Conservation (phyloP, 345 rosid species). For the Boechera stricta region DNA sequence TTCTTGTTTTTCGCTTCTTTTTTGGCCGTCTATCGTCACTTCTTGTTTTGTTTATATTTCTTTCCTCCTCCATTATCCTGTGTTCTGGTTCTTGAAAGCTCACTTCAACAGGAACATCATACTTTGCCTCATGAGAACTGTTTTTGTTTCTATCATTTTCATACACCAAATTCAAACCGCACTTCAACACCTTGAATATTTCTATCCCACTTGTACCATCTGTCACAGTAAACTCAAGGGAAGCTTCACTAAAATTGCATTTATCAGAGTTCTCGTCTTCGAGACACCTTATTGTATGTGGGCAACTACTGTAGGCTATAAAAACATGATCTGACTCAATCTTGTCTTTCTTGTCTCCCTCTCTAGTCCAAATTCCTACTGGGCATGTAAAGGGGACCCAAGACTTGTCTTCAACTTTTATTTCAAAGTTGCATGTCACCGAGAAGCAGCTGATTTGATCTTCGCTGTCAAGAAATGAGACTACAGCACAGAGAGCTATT, state of each 20-base stretch:
- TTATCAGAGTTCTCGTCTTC: background rate
- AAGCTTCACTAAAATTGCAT: background rate
- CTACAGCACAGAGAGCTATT: slow-evolving; percentile 25
- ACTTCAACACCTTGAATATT: background rate
- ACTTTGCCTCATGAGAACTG: background rate
- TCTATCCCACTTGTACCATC: background rate
- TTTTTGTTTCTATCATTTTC: background rate
- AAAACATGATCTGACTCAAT: background rate
- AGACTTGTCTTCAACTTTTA: background rate
- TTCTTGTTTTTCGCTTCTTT: background rate
- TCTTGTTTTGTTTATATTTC: background rate
- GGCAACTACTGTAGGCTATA: background rate
- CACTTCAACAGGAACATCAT: background rate
- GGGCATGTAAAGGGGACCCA: background rate
- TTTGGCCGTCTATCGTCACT: background rate
- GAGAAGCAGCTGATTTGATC: slow-evolving; percentile 25
- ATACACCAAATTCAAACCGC: background rate
- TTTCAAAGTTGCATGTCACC: slow-evolving; percentile 19
- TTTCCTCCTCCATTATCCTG: background rate
- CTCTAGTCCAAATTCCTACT: background rate
- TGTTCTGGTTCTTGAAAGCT: background rate
- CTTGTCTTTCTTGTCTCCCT: background rate
- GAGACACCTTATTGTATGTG: background rate
- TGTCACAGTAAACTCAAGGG: background rate
- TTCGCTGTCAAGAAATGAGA: slow-evolving; percentile 22